Evolutionary conservation across 371 early-diverging fungal species (phyloP), one percentile per base, ranked within the genome.

Genomic region (Mortierella sp.): DNA sequence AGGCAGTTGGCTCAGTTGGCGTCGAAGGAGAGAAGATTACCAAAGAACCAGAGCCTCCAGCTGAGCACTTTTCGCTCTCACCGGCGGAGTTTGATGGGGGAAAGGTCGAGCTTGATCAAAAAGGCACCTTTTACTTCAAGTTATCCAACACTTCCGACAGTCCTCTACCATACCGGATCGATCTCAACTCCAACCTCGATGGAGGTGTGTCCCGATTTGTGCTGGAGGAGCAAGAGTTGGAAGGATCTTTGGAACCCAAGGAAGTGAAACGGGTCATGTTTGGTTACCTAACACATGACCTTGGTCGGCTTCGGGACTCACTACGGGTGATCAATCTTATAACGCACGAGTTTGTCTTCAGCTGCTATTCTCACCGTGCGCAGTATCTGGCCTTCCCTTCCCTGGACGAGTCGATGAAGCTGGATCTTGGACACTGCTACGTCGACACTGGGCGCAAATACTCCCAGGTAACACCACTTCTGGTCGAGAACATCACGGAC

Each of bases 371-470:
- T 47, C 95, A 90, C 76, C 89, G 87, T 21, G 79, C 78, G 16
- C 90, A 80, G 50, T 96, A 96, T 78, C 79, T 97, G 24, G 81
- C 84, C 6, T 96, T 96, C 73, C 95, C 95, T 44, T 91, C 92
- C 0, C 79, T 94, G 42, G 91, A 90, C 9, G 92, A 91, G 57
- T 88, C 91, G 5, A 90, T 90, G 78, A 94, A 94, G 42, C 80
- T 96, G 70, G 96, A 97, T 81, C 90, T 97, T 34, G 97, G 96
- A 0, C 94, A 93, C 73, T 96, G 96, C 45, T 97, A 95, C 84
- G 93, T 97, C 1, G 96, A 96, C 81, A 91, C 94, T 3, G 89
- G 93, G 19, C 93, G 91, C 76, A 96, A 95, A 82, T 96, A 93
- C 75, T 94, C 97, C 2, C 94, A 93, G 75, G 94, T 96, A 7